Evolutionary conservation across 2,329 filamentous ascomycete genomes (phyloP).

Genomic region (Cladorrhinum sp.): DNA sequence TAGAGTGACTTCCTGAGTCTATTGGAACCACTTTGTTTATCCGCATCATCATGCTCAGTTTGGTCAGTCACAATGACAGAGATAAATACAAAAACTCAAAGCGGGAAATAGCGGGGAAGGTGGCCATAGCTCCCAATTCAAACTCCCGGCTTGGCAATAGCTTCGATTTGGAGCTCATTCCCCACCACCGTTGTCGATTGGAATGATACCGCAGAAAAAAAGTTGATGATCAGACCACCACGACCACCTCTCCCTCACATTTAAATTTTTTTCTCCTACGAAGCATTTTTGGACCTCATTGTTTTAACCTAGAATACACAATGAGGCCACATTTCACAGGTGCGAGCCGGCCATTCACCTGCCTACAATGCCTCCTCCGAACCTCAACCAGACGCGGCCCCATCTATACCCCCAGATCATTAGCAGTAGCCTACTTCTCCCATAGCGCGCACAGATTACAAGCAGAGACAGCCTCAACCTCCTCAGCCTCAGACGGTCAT

Average conservation of each 20-base stretch:
- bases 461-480: conserved; percentile 5
- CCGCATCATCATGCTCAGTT: no score
- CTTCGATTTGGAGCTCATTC: not conserved
- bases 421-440: conserved; percentile 17
- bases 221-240: not conserved
- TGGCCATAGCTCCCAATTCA: not conserved
- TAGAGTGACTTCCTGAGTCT: no score
- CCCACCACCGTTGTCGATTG: not conserved
- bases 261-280: not conserved
- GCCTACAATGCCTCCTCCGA: conserved; percentile 19
- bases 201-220: not conserved
- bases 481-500: conserved; percentile 8
- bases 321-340: conserved; percentile 13
- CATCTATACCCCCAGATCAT: conserved; percentile 3
- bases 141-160: conserved; percentile 2
- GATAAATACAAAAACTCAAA: not conserved
- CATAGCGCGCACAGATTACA: conserved; percentile 17
- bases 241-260: not conserved
- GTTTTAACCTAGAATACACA: not conserved
- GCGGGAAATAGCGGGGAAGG: not conserved
- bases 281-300: not conserved
- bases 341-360: conserved; percentile 18
- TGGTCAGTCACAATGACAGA: not conserved
- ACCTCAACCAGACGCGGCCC: conserved; percentile 5
- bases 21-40: not conserved